Evolutionary conservation across 1,284 basidiomycete species (phyloP), one percentile per base, ranked within the genome.

Genomic region (Malassezia nana): DNA sequence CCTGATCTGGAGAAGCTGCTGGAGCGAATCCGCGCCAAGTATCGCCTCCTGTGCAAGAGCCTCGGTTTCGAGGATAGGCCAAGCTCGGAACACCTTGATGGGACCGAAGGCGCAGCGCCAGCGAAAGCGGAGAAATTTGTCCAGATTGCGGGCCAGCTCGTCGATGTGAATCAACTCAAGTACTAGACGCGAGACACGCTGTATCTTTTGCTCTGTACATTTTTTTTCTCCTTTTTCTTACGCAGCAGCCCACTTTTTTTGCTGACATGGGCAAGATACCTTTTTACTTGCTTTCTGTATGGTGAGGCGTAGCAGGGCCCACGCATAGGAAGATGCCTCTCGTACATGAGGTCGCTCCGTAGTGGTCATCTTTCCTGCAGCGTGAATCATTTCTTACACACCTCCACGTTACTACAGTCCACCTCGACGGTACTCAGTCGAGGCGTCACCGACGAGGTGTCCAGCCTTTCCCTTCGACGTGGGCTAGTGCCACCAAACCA

Each of bases 21-120:
- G 55, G 82, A 83, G 35, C 83, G 86, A 61, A 91, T 94, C 58
- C 82, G 89, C 28, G 87, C 89, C 3, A 81, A 87, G 63, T 94
- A 95, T 76, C 85, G 85, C 64, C 80, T 84, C 0, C 81, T 89
- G 18, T 95, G 90, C 66, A 83, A 89, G 0, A 81, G 82, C 0
- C 78, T 95, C n/a, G 86, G 86, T 30, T 47, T 47, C 38, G 20
- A 42, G 18, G 40, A 31, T 13, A 16, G 22, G 16, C 25, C 16
- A 5, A 9, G 8, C 35, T 38, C 35, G 4, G 35, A 9, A 6
- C 7, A 20, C 10, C 7, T 18, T 18, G 35, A 6, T 6, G 8
- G 16, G 4, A 20, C 29, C 13, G 7, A 3, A 18, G 8, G 10
- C 16, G 18, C 8, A 9, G 35, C 35, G 8, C 4, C 35, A 4